These are phyloP conservation scores for Begonia fuchsioides DNA, from an alignment of 306 rosid species.

Conservation along the genomic window DNA sequence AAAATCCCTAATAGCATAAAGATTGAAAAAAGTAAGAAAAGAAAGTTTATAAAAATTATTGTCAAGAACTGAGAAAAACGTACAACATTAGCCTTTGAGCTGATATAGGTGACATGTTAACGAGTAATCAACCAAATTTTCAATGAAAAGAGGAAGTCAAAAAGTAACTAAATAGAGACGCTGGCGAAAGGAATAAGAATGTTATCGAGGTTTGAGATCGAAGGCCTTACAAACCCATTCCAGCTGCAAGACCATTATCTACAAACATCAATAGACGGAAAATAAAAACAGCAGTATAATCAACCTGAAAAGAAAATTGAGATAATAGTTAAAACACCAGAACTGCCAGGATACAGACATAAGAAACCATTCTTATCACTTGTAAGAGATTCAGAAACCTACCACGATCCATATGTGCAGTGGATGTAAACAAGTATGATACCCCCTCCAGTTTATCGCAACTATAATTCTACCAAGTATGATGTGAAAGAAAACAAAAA, in stretches of 20 bases:
- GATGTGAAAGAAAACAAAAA: constrained; percentile 8
- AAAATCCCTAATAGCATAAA: constrained; percentile 53
- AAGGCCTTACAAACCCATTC: constrained; percentile 98
- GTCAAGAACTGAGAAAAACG: neutral
- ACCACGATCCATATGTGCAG: constrained; percentile 98
- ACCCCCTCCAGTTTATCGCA: constrained; percentile 77
- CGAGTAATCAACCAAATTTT: no score
- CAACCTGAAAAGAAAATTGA: constrained; percentile 50
- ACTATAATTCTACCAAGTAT: constrained; percentile 51
- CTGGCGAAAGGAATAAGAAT: constrained; percentile 1
- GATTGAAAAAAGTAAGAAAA: constrained; percentile 7
- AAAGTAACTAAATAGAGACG: no score
- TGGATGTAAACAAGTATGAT: constrained; percentile 64
- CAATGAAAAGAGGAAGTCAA: no score
- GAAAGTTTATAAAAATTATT: neutral
- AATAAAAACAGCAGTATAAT: constrained; percentile 75
- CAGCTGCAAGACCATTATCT: constrained; percentile 89
- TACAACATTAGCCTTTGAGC: neutral
- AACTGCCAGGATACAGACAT: neutral
- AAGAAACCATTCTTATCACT: constrained; percentile 1
- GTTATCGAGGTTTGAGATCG: constrained; percentile 6
- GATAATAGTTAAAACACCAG: neutral
- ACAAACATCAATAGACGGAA: constrained; percentile 93
- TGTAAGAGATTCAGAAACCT: constrained; percentile 9
- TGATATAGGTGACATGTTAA: neutral